Evolutionary conservation across 2,329 filamentous ascomycete genomes (phyloP).

Genomic region (Phyllosticta citrichinensis): DNA sequence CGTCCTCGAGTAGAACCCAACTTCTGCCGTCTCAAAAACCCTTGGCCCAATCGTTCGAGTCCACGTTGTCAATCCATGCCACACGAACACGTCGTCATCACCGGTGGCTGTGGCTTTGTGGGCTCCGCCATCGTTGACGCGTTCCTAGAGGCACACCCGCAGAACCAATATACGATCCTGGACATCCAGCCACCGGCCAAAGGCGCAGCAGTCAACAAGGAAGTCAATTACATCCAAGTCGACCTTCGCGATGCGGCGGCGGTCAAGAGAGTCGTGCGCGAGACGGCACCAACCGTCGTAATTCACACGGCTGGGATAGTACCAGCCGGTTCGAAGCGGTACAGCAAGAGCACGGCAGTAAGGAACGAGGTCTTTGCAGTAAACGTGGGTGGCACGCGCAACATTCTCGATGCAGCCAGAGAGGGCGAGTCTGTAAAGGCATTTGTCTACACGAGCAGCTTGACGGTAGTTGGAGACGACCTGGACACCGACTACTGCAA

Average conservation of each 20-base stretch:
- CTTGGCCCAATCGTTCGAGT: background rate
- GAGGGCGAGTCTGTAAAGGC: conserved; percentile 58
- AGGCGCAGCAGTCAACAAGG: background rate
- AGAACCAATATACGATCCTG: conserved; percentile 31
- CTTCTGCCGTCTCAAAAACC: background rate
- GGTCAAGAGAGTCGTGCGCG: conserved; percentile 41
- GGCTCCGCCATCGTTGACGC: conserved; percentile 32
- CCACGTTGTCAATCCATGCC: background rate
- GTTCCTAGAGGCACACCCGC: conserved; percentile 25
- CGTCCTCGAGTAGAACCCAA: background rate
- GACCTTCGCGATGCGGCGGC: conserved; percentile 29
- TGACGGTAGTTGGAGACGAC: conserved; percentile 79
- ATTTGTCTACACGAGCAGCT: conserved; percentile 84
- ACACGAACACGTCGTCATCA: conserved; percentile 28
- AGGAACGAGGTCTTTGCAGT: conserved; percentile 62
- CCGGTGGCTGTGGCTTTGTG: conserved; percentile 40
- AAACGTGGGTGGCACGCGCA: conserved; percentile 77
- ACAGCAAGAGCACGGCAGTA: conserved; percentile 28
- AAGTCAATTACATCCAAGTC: conserved; percentile 26
- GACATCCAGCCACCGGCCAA: conserved; percentile 16
- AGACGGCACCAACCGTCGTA: conserved; percentile 67
- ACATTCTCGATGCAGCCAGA: conserved; percentile 64
- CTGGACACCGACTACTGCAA: conserved; percentile 62
- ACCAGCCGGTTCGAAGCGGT: conserved; percentile 28
- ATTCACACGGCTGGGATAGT: conserved; percentile 69